Evolutionary conservation across 805 yeast species (phyloP).

Genomic region (Kuraishia molischiana): DNA sequence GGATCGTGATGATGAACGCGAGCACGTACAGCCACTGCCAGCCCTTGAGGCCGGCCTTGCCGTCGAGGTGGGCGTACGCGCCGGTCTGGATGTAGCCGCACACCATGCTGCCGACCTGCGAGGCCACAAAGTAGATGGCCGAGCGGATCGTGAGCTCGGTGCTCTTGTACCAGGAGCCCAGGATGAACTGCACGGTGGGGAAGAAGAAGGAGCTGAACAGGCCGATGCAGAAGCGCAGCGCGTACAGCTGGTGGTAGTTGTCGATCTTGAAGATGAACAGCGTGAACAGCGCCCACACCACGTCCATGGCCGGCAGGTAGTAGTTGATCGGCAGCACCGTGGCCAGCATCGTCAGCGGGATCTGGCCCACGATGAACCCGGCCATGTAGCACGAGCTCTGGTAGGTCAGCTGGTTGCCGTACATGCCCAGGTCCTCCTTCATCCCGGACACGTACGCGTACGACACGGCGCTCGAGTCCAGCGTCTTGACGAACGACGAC

Average conservation of each 20-base stretch:
- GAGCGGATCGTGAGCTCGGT: slow-evolving; percentile 52
- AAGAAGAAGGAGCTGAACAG: slow-evolving; percentile 60
- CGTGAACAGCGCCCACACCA: slow-evolving; percentile 62
- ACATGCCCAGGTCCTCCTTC: slow-evolving; percentile 40
- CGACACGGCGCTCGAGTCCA: slow-evolving; percentile 46
- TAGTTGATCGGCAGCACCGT: slow-evolving; percentile 45
- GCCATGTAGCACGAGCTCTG: slow-evolving; percentile 48
- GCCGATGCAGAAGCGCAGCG: slow-evolving; percentile 56
- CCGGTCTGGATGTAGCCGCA: slow-evolving; percentile 43
- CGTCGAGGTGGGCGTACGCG: slow-evolving; percentile 18
- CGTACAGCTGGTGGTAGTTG: slow-evolving; percentile 42
- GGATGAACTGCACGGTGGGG: slow-evolving; percentile 51
- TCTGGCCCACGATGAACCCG: slow-evolving; percentile 50
- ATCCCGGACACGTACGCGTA: slow-evolving; percentile 57
- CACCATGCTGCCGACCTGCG: slow-evolving; percentile 47
- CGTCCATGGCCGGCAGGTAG: slow-evolving; percentile 45
- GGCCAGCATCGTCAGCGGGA: slow-evolving; percentile 45
- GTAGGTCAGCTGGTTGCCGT: slow-evolving; percentile 52
- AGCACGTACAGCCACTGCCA: slow-evolving; percentile 50
- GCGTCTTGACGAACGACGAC: slow-evolving; percentile 27
- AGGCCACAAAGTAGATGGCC: slow-evolving; percentile 55
- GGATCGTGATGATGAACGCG: slow-evolving; percentile 36
- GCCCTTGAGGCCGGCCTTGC: slow-evolving; percentile 25
- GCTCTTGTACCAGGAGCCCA: slow-evolving; percentile 48
- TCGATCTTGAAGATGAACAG: slow-evolving; percentile 41